Conservation (phyloP, 345 rosid species). For the Acer campestre region DNA sequence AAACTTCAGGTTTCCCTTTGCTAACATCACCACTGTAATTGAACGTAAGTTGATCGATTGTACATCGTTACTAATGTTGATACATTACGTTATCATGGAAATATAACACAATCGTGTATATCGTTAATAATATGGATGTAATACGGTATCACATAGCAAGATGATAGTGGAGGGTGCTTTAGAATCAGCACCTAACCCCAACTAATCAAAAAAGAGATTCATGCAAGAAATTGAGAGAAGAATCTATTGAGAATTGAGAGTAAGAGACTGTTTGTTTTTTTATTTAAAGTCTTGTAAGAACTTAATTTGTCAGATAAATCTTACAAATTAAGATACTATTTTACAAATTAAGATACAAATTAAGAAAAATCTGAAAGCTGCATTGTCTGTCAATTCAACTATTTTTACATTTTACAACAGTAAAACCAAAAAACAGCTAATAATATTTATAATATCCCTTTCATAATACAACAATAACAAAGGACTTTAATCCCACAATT, state of each 20-base stretch:
- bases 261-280: too few species aligned
- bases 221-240: background rate
- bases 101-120: too few species aligned
- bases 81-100: too few species aligned
- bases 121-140: too few species aligned
- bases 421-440: background rate
- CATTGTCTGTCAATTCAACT: conserved; percentile 9
- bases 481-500: background rate
- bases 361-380: background rate
- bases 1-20: too few species aligned
- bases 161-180: background rate
- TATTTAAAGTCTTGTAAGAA: too few species aligned
- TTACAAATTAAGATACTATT: too few species aligned
- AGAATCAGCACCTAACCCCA: background rate
- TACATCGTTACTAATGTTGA: too few species aligned
- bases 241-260: background rate
- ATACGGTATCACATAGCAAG: background rate
- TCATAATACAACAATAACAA: conserved; percentile 10
- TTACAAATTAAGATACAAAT: too few species aligned
- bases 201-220: background rate
- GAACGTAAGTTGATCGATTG: too few species aligned
- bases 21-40: too few species aligned
- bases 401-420: background rate
- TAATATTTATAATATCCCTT: background rate
- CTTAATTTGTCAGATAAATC: too few species aligned